These are phyloP conservation scores for Entomortierella chlamydospora DNA, from an alignment of 192 early-diverging fungal species.

Conservation along the genomic window DNA sequence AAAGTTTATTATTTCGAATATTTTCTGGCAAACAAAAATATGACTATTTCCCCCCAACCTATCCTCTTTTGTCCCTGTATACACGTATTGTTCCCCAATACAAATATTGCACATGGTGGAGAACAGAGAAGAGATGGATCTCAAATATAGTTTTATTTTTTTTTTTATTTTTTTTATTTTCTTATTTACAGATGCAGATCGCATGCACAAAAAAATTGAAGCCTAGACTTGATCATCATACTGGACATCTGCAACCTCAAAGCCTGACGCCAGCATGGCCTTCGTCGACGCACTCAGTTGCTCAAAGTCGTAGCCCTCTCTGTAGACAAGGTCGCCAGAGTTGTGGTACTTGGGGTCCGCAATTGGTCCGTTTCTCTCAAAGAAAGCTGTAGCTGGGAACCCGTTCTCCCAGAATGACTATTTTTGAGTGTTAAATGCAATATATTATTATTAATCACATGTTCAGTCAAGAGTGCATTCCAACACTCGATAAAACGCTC, in stretches of 20 bases:
- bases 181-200: neutral
- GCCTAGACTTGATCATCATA: neutral
- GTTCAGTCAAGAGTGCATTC: neutral
- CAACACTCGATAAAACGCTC: too few relatives aligned
- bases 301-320: constrained; percentile 57
- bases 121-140: too few relatives aligned
- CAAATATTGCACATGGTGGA: too few relatives aligned
- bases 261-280: constrained; percentile 57
- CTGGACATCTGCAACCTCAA: constrained; percentile 56
- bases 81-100: too few relatives aligned
- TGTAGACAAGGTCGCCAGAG: constrained; percentile 56
- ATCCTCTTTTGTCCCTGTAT: too few relatives aligned
- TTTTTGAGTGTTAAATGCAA: neutral
- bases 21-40: too few relatives aligned
- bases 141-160: too few relatives aligned
- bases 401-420: constrained; percentile 59
- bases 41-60: too few relatives aligned
- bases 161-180: too few relatives aligned
- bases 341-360: constrained; percentile 62
- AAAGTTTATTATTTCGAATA: too few relatives aligned
- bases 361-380: constrained; percentile 61
- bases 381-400: constrained; percentile 55
- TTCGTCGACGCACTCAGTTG: constrained; percentile 54
- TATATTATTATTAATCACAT: neutral
- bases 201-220: too few relatives aligned